phyloP scores from a whole-genome alignment of 352 stramenopile species.

The Phytophthora pisi region DNA sequence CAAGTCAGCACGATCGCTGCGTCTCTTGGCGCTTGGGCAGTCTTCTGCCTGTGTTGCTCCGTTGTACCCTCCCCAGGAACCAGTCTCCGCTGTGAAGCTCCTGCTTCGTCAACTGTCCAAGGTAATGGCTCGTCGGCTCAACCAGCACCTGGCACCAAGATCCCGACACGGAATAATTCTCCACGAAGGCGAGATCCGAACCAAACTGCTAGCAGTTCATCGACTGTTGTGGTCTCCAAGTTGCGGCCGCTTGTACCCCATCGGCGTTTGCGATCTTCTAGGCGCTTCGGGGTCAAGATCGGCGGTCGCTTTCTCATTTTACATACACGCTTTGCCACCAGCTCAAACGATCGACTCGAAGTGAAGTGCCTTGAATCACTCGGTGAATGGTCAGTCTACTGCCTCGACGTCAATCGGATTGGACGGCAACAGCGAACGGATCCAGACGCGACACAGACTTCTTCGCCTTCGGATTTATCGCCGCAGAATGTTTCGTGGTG shows the following conservation, averaged over 20 bases:
- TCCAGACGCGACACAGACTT: too few species aligned
- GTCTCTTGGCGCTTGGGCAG: conserved; percentile 49
- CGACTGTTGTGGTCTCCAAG: background rate
- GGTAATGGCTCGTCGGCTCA: background rate
- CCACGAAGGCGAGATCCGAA: background rate
- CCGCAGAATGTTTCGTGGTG: conserved; percentile 16
- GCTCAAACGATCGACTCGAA: background rate
- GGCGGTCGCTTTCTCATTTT: conserved; percentile 43
- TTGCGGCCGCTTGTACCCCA: background rate
- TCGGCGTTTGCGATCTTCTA: conserved; percentile 8
- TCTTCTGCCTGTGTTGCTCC: conserved; percentile 45
- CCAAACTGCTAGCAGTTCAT: background rate
- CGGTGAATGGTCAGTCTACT: conserved; percentile 27
- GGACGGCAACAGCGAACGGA: conserved; percentile 7
- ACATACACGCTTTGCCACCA: conserved; percentile 23
- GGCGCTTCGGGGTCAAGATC: conserved; percentile 37
- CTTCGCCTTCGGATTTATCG: background rate
- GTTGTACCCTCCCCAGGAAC: conserved; percentile 2
- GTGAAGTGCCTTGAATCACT: background rate
- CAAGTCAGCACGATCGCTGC: conserved; percentile 57
- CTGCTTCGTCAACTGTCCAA: background rate
- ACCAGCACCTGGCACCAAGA: background rate
- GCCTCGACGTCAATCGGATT: conserved; percentile 25
- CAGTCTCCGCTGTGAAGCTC: background rate
- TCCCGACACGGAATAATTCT: background rate